A percentile compares a stretch with the other conserved stretches of the same genome.
These are phyloP conservation scores for Styphnolobium japonicum DNA, from an alignment of 306 rosid genomes.

Conservation along the genomic window DNA sequence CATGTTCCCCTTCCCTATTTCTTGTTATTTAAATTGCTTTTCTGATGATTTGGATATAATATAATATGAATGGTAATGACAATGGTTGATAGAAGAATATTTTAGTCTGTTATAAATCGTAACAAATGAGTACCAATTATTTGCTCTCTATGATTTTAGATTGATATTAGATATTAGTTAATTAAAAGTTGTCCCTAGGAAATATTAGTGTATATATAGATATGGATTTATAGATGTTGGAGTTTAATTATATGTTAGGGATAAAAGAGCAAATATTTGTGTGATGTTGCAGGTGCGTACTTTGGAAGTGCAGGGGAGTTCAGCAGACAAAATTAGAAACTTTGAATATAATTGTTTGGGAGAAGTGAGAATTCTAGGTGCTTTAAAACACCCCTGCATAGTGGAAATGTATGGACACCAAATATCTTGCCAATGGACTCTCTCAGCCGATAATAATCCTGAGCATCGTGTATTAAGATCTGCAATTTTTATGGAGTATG, in stretches of 20 bases:
- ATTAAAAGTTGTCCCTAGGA: no score
- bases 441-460: conserved; percentile 63
- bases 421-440: conserved; percentile 75
- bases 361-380: conserved; percentile 87
- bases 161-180: no score
- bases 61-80: no score
- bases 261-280: no score
- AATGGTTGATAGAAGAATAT: no score
- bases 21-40: neutral
- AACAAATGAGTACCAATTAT: no score
- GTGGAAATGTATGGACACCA: conserved; percentile 94
- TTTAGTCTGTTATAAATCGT: no score
- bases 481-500: conserved; percentile 78
- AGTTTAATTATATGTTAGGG: no score
- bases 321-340: conserved; percentile 56
- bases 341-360: conserved; percentile 85
- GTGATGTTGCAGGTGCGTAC: conserved; percentile 69
- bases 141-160: no score
- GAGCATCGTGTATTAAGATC: conserved; percentile 65
- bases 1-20: neutral
- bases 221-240: no score
- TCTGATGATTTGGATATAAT: conserved; percentile 11
- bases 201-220: no score
- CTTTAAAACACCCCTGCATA: conserved; percentile 81
- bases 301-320: conserved; percentile 51